These are phyloP conservation scores for Antrodiella citrinella DNA, from an alignment of 768 basidiomycete genomes.

Conservation along the genomic window DNA sequence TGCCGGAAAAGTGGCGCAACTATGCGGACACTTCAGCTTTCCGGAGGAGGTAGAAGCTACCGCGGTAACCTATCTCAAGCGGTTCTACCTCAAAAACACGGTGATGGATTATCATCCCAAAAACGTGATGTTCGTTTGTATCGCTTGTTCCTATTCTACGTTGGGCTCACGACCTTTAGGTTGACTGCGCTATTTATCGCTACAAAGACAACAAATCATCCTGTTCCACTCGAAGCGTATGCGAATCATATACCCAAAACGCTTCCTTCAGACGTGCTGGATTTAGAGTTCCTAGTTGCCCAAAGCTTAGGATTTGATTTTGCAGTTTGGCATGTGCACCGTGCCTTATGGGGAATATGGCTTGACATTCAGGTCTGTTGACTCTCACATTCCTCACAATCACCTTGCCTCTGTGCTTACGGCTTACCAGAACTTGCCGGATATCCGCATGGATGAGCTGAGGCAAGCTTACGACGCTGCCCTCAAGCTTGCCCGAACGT, in stretches of 20 bases:
- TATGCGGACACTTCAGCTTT: constrained; percentile 81
- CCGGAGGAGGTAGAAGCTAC: constrained; percentile 93
- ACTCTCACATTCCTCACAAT: constrained; percentile 3
- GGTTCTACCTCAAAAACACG: constrained; percentile 96
- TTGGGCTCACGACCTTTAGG: constrained; percentile 39
- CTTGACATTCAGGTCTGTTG: constrained; percentile 73
- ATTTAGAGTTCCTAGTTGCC: constrained; percentile 92
- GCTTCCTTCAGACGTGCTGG: constrained; percentile 74
- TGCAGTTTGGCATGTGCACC: constrained; percentile 84
- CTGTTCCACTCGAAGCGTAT: constrained; percentile 82
- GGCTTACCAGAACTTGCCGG: constrained; percentile 45
- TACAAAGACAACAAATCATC: constrained; percentile 94
- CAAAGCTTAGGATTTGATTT: constrained; percentile 95
- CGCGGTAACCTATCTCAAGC: constrained; percentile 84
- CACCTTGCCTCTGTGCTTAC: constrained; percentile 3
- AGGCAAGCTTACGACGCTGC: constrained; percentile 58
- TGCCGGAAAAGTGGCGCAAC: constrained; percentile 72
- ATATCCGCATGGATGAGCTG: constrained; percentile 39
- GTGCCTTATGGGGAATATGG: constrained; percentile 83
- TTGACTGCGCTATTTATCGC: constrained; percentile 92
- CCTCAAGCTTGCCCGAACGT: constrained; percentile 57
- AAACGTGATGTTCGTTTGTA: constrained; percentile 77
- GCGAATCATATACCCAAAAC: constrained; percentile 79
- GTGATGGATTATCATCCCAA: constrained; percentile 99
- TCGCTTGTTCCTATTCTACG: no score